Percentiles rank a stretch among this genome's conserved stretches.
These are phyloP conservation scores for Cercis canadensis DNA, from an alignment of 306 rosid species.

Conservation along the genomic window DNA sequence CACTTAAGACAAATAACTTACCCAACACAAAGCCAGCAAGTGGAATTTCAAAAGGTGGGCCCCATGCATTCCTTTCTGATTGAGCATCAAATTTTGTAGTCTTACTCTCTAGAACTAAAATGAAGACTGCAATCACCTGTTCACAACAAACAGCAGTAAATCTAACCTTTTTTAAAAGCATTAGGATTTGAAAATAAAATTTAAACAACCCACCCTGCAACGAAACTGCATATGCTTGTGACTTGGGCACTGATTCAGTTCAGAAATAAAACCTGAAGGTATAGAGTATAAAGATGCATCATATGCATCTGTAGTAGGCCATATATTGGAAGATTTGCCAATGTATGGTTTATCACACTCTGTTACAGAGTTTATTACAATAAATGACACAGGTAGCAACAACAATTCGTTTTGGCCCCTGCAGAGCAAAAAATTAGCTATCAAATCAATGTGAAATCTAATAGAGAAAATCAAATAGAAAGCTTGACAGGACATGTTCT, in stretches of 20 bases:
- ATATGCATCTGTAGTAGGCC: conserved; percentile 35
- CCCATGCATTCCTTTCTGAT: conserved; percentile 32
- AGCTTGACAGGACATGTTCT: background rate
- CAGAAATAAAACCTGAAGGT: conserved; percentile 56
- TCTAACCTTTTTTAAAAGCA: conserved; percentile 41
- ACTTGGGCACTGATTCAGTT: conserved; percentile 54
- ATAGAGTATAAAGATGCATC: conserved; percentile 39
- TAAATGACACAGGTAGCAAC: conserved; percentile 75
- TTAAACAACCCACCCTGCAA: conserved; percentile 64
- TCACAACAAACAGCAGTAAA: conserved; percentile 37
- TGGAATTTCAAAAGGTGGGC: conserved; percentile 65
- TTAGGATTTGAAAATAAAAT: conserved; percentile 15
- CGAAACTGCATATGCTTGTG: conserved; percentile 53
- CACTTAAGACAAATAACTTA: conserved; percentile 45
- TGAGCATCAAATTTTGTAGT: conserved; percentile 32
- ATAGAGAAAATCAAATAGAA: background rate
- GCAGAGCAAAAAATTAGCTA: conserved; percentile 44
- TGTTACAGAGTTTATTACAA: conserved; percentile 61
- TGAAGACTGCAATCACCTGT: conserved; percentile 74
- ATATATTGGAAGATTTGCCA: conserved; percentile 39
- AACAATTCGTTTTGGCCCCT: conserved; percentile 64
- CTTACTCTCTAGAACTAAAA: conserved; percentile 68
- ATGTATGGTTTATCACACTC: conserved; percentile 42
- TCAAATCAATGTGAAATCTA: conserved; percentile 32
- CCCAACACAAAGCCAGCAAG: conserved; percentile 90